Percentiles rank a stretch among this genome's conserved stretches.
These are phyloP conservation scores for Kwoniella shivajii DNA, from an alignment of 1,284 basidiomycete species.

Conservation along the genomic window DNA sequence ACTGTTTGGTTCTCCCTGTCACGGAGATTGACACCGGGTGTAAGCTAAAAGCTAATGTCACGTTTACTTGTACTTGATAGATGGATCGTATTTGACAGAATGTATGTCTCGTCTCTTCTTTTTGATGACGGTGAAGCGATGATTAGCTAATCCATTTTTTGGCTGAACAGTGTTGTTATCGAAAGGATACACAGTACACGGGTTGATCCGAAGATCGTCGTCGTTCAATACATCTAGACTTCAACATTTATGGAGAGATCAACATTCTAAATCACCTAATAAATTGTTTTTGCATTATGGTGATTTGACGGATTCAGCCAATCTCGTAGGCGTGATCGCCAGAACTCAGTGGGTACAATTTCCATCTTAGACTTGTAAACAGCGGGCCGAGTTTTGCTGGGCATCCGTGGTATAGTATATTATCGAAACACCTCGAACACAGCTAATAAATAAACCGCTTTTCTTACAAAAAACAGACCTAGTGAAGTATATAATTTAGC, in stretches of 20 bases:
- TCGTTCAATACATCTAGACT: slow-evolving; percentile 90
- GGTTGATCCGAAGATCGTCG: slow-evolving; percentile 87
- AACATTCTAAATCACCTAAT: slow-evolving; percentile 6
- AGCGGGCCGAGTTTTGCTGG: no score
- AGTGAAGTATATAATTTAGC: slow-evolving; percentile 93
- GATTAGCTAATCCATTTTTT: not conserved
- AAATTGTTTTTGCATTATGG: slow-evolving; percentile 89
- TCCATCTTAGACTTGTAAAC: no score
- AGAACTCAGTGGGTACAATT: slow-evolving; percentile 61
- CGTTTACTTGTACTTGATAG: not conserved
- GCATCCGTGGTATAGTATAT: no score
- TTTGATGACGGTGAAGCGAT: not conserved
- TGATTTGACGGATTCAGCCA: slow-evolving; percentile 81
- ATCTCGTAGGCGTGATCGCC: slow-evolving; percentile 89
- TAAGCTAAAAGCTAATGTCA: not conserved
- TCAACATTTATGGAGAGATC: slow-evolving; percentile 64
- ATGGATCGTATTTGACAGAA: slow-evolving; percentile 23
- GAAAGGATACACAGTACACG: slow-evolving; percentile 85
- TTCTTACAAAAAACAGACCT: slow-evolving; percentile 57
- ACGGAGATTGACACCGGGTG: not conserved
- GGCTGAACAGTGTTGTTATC: slow-evolving; percentile 67
- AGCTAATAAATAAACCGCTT: no score
- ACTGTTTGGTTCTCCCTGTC: no score
- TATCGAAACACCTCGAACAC: no score
- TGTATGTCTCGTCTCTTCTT: slow-evolving; percentile 7